Conservation (phyloP, 805 yeast genomes). For the Monosporozyma aerobia region DNA sequence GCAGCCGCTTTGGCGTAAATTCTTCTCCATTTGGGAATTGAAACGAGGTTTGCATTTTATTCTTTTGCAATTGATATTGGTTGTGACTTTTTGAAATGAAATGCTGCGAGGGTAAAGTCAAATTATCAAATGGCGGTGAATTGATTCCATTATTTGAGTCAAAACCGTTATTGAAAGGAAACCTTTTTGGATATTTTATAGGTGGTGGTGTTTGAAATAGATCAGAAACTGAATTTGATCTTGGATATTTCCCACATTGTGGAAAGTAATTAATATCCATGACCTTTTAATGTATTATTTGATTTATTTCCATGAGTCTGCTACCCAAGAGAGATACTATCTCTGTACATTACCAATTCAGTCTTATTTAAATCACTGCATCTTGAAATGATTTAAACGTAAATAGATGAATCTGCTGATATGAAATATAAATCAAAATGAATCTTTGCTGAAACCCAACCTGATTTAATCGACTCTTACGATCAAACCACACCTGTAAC, state of each 20-base stretch:
- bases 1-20: constrained; percentile 19
- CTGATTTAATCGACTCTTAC: neutral
- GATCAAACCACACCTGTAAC: neutral
- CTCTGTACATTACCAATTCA: no score
- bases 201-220: neutral
- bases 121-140: neutral
- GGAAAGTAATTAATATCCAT: neutral
- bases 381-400: neutral
- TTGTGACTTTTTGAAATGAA: constrained; percentile 3
- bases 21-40: constrained; percentile 28
- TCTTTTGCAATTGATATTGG: constrained; percentile 24
- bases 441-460: neutral
- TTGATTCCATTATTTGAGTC: neutral
- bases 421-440: neutral
- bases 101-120: neutral
- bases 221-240: constrained; percentile 6
- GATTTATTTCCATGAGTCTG: no score
- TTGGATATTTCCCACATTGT: neutral
- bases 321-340: no score
- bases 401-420: neutral
- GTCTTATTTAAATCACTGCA: neutral
- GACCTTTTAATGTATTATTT: neutral
- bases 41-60: constrained; percentile 22
- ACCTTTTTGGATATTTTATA: neutral
- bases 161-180: neutral